Percentiles rank a stretch among this genome's conserved stretches.
These are phyloP conservation scores for Danielia reshetovae DNA, from an alignment of 805 yeast genomes.

Conservation along the genomic window DNA sequence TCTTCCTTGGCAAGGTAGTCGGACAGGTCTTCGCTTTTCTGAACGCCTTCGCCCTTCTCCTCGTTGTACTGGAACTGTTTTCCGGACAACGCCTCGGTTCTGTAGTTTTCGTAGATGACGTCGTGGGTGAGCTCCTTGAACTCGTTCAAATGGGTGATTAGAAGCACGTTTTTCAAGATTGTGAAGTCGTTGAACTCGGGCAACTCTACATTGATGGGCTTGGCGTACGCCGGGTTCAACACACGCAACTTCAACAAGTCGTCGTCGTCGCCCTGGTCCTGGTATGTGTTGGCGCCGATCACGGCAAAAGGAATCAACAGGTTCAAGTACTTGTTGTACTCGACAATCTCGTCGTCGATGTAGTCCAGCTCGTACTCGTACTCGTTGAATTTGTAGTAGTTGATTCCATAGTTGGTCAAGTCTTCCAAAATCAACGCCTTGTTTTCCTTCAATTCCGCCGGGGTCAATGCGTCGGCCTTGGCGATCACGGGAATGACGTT, in stretches of 20 bases:
- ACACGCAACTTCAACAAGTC: constrained; percentile 50
- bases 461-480: constrained; percentile 42
- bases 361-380: constrained; percentile 49
- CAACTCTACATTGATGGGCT: constrained; percentile 59
- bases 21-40: constrained; percentile 16
- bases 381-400: constrained; percentile 68
- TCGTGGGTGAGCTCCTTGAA: constrained; percentile 88
- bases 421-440: constrained; percentile 75
- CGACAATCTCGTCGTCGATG: constrained; percentile 60
- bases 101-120: constrained; percentile 78
- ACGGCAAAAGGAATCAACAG: constrained; percentile 63
- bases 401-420: constrained; percentile 63
- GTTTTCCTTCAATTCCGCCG: constrained; percentile 53
- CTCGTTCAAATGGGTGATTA: constrained; percentile 82
- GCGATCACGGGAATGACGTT: constrained; percentile 42
- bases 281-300: constrained; percentile 64
- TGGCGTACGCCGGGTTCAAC: constrained; percentile 45
- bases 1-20: constrained; percentile 67
- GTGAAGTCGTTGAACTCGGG: constrained; percentile 78
- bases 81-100: constrained; percentile 80
- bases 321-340: constrained; percentile 61
- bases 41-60: constrained; percentile 9
- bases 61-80: constrained; percentile 44
- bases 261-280: constrained; percentile 35
- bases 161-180: constrained; percentile 69